Evolutionary conservation across 1,284 basidiomycete genomes (phyloP).

Genomic region (Apiotrichum veenhuisii): DNA sequence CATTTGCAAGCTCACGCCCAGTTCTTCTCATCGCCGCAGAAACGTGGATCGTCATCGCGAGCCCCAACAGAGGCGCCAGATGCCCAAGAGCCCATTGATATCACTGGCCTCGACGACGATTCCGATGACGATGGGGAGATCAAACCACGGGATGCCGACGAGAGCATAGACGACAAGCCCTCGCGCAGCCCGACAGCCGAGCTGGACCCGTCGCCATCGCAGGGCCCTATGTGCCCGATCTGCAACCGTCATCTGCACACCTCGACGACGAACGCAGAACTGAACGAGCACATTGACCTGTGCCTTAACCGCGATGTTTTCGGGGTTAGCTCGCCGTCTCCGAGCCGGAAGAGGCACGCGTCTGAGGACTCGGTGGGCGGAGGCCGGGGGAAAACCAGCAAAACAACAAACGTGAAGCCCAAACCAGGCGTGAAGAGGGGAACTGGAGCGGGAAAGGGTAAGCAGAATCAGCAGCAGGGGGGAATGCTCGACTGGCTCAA

Average conservation of each 20-base stretch:
- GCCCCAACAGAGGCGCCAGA: background rate
- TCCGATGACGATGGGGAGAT: conserved; percentile 16
- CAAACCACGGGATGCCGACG: too few relatives aligned
- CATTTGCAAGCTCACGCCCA: background rate
- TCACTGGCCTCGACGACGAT: conserved; percentile 16
- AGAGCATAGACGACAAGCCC: conserved; percentile 9
- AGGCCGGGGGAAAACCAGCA: conserved; percentile 3
- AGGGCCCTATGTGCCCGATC: conserved; percentile 41
- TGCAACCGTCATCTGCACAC: conserved; percentile 31
- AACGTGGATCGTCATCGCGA: background rate
- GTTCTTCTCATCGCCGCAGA: conserved; percentile 27
- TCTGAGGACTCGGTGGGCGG: background rate
- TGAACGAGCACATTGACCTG: conserved; percentile 48
- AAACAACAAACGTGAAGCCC: background rate
- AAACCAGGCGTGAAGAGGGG: background rate
- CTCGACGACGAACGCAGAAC: conserved; percentile 35
- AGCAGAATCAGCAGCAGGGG: conserved; percentile 5
- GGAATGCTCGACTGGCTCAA: conserved; percentile 29
- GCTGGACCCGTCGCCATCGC: conserved; percentile 10
- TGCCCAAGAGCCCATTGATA: conserved; percentile 7
- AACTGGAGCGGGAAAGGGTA: too few relatives aligned
- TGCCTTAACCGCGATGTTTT: conserved; percentile 44
- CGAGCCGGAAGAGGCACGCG: conserved; percentile 16
- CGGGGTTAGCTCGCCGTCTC: conserved; percentile 16
- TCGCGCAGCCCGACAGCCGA: conserved; percentile 4